Base-by-base conservation (phyloP, 331 rosid species). In the Saraca asoca region DNA sequence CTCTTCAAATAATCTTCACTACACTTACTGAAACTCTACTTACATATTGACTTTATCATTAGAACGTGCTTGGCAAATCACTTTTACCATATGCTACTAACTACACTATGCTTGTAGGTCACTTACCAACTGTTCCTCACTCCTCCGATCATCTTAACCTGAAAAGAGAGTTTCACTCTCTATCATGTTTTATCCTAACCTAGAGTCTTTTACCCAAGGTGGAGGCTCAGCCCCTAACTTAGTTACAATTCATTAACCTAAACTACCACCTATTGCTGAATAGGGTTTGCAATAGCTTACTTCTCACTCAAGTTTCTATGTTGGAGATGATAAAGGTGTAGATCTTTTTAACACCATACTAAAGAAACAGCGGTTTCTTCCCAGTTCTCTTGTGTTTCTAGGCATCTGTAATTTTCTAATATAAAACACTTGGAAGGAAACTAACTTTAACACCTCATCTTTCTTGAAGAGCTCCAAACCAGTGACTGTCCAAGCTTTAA, bases 351-450 rank as follows among this genome's bases (percentile, higher is more conserved):
- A n/a, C 8, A 6, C 7, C 43, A 12, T 45, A 17, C 8, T 45
- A 2, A 5, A n/a, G 31, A 24, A 3, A 5, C 7, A 13, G 51
- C 6, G 7, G 13, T 10, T 45, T 2, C 51, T 45, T 7, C 62
- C 51, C 17, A 45, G 17, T 10, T 62, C 54, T 6, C 2, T 41
- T n/a, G 18, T 45, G 17, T 0, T 0, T 11, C 58, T 45, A 7
- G 0, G 0, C 1, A 6, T 14, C 12, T 0, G 0, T 0, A 1
- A 8, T 24, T 1, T 24, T 24, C 3, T 24, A 3, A 24, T 24
- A 24, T 24, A 24, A 24, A 24, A 24, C 31, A 24, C 31, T 24
- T 24, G 31, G 31, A 24, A 9, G 19, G 15, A 1, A 38, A 12
- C 9, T 14, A 45, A 8, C 5, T 64, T 15, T 10, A 37, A 15